A percentile compares a stretch with the other conserved stretches of the same genome.
phyloP scores from a whole-genome alignment of 1,284 basidiomycete genomes.

The Apiotrichum akiyoshidainum region DNA sequence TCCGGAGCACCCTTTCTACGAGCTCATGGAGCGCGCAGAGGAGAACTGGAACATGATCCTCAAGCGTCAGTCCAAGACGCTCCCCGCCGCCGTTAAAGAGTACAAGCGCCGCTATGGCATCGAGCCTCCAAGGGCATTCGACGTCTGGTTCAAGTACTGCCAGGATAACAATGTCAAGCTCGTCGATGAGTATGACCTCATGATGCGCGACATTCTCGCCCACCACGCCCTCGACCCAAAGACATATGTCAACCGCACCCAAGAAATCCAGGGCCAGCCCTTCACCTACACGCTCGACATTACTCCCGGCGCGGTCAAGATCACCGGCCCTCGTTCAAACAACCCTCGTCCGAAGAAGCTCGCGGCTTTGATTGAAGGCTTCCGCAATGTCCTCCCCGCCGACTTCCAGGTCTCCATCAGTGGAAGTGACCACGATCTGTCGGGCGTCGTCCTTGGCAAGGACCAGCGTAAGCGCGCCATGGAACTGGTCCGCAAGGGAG shows the following conservation, averaged over 20 bases:
- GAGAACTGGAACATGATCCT: slow-evolving; percentile 32
- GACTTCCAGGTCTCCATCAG: slow-evolving; percentile 40
- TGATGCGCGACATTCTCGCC: slow-evolving; percentile 46
- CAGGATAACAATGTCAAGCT: slow-evolving; percentile 67
- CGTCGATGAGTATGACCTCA: slow-evolving; percentile 62
- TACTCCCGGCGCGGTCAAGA: slow-evolving; percentile 19
- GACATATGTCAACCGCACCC: slow-evolving; percentile 35
- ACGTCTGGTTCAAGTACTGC: slow-evolving; percentile 60
- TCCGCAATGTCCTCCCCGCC: slow-evolving; percentile 36
- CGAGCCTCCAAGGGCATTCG: slow-evolving; percentile 52
- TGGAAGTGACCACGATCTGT: slow-evolving; percentile 50
- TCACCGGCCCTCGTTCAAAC: slow-evolving; percentile 33
- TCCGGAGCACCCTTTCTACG: slow-evolving; percentile 46
- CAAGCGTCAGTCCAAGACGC: slow-evolving; percentile 55
- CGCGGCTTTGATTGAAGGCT: slow-evolving; percentile 38
- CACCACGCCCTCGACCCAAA: slow-evolving; percentile 46
- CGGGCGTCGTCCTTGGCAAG: slow-evolving; percentile 46
- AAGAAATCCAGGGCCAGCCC: slow-evolving; percentile 12
- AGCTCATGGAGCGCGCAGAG: slow-evolving; percentile 49
- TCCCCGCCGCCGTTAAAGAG: slow-evolving; percentile 58
- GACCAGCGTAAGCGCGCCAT: slow-evolving; percentile 50
- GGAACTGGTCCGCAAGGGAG: slow-evolving; percentile 43
- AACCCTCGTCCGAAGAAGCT: slow-evolving; percentile 37
- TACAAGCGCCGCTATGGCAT: slow-evolving; percentile 58
- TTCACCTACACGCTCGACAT: slow-evolving; percentile 46